Evolutionary conservation across 768 basidiomycete genomes (phyloP).

Genomic region (Suillus subaureus): DNA sequence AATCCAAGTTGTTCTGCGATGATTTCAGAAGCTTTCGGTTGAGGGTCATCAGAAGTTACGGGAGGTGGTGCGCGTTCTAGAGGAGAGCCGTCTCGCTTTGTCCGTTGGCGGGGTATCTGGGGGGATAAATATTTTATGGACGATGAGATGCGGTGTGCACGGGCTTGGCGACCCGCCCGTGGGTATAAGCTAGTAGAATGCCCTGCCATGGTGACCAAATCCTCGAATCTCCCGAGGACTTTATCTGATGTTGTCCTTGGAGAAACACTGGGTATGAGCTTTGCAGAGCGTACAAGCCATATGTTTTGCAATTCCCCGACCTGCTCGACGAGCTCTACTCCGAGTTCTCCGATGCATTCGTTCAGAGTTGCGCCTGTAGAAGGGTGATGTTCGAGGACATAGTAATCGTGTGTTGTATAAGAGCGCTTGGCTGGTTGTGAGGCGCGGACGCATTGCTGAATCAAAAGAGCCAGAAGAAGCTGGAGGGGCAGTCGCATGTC

Average conservation of each 20-base stretch:
- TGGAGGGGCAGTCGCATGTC: conserved; percentile 21
- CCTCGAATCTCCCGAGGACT: conserved; percentile 52
- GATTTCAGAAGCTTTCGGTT: conserved; percentile 37
- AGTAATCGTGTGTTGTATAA: conserved; percentile 78
- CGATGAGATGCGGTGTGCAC: conserved; percentile 49
- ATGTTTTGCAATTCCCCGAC: conserved; percentile 80
- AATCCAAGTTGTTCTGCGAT: conserved; percentile 68
- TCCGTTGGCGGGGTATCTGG: conserved; percentile 67
- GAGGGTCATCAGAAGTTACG: conserved; percentile 37
- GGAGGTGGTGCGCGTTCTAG: conserved; percentile 58
- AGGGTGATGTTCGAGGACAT: conserved; percentile 71
- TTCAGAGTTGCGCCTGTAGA: conserved; percentile 52
- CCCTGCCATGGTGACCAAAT: conserved; percentile 35
- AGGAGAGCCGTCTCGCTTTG: conserved; percentile 50
- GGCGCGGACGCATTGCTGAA: conserved; percentile 31
- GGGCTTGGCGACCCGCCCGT: conserved; percentile 30
- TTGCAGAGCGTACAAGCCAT: conserved; percentile 77
- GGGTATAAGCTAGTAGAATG: conserved; percentile 1
- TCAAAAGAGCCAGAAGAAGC: conserved; percentile 31
- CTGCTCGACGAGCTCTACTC: conserved; percentile 85
- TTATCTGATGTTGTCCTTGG: conserved; percentile 43
- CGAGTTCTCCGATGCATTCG: conserved; percentile 61
- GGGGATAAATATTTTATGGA: conserved; percentile 63
- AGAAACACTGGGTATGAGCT: conserved; percentile 29
- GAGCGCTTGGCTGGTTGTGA: conserved; percentile 49